Conservation (phyloP, 1,284 basidiomycete species). For the Trichosporon ovoides region DNA sequence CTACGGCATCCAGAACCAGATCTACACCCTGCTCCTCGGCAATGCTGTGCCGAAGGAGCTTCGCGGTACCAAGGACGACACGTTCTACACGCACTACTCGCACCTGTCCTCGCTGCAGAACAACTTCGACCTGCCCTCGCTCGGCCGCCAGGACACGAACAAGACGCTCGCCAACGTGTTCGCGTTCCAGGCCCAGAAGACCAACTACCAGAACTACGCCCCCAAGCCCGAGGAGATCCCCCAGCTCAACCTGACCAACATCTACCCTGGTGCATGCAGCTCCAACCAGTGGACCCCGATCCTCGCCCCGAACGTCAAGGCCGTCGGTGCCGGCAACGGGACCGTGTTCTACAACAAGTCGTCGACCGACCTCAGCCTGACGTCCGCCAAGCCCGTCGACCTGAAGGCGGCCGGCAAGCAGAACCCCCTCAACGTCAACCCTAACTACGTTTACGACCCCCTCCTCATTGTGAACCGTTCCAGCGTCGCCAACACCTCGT, state of each 20-base stretch:
- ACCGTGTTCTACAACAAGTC: constrained; percentile 29
- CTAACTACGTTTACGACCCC: constrained; percentile 23
- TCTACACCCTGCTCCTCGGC: constrained; percentile 54
- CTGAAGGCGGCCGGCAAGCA: constrained; percentile 23
- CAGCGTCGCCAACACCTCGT: neutral
- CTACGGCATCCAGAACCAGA: constrained; percentile 38
- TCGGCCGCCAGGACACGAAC: constrained; percentile 58
- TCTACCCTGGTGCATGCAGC: constrained; percentile 36
- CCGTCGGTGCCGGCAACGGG: constrained; percentile 37
- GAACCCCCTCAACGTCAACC: constrained; percentile 27
- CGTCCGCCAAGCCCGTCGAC: constrained; percentile 20
- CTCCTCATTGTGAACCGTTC: neutral
- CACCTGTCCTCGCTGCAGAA: constrained; percentile 58
- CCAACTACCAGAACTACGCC: constrained; percentile 31
- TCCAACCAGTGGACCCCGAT: constrained; percentile 31
- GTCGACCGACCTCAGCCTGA: constrained; percentile 17
- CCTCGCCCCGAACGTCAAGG: constrained; percentile 35
- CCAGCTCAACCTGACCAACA: constrained; percentile 41
- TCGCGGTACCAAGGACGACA: constrained; percentile 53
- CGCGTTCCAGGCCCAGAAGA: constrained; percentile 33
- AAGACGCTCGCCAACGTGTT: constrained; percentile 42
- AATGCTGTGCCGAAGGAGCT: constrained; percentile 52
- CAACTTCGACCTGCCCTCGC: constrained; percentile 61
- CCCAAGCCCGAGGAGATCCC: constrained; percentile 29
- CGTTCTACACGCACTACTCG: constrained; percentile 65